Evolutionary conservation across 177 flowering plant species (phyloP).

Genomic region (Vitis hybrid): DNA sequence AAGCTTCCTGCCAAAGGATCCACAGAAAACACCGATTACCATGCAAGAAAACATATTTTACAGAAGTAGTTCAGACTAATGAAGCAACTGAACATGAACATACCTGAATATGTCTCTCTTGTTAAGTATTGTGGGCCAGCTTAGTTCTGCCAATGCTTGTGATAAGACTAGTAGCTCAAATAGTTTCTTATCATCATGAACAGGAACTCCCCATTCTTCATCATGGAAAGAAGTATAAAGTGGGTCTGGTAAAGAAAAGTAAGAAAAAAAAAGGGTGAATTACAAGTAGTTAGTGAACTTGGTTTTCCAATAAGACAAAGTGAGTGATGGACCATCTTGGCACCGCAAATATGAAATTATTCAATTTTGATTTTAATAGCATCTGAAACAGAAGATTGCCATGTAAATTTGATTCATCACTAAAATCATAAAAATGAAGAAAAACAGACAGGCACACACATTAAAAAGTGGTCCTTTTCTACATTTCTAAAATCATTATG

Average conservation of each 20-base stretch:
- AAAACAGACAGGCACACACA: too few relatives aligned
- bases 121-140: slow-evolving; percentile 73
- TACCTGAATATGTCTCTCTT: slow-evolving; percentile 71
- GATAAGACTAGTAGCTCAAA: slow-evolving; percentile 81
- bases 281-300: background rate
- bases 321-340: background rate
- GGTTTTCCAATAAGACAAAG: background rate
- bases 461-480: too few relatives aligned
- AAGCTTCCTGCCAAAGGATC: slow-evolving; percentile 53
- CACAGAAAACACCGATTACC: slow-evolving; percentile 9
- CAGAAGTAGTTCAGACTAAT: background rate
- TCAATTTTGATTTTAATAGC: too few relatives aligned
- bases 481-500: too few relatives aligned
- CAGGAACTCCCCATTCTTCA: slow-evolving; percentile 93
- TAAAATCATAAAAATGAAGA: too few relatives aligned
- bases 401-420: too few relatives aligned
- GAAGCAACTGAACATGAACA: background rate
- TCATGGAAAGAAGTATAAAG: slow-evolving; percentile 74
- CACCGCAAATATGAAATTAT: background rate
- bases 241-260: slow-evolving; percentile 47
- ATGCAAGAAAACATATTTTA: background rate
- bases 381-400: too few relatives aligned
- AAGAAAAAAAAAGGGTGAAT: background rate
- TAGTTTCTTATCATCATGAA: slow-evolving; percentile 66
- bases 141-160: slow-evolving; percentile 75